Evolutionary conservation across 306 rosid species (phyloP).

Genomic region (Quercus wislizeni): DNA sequence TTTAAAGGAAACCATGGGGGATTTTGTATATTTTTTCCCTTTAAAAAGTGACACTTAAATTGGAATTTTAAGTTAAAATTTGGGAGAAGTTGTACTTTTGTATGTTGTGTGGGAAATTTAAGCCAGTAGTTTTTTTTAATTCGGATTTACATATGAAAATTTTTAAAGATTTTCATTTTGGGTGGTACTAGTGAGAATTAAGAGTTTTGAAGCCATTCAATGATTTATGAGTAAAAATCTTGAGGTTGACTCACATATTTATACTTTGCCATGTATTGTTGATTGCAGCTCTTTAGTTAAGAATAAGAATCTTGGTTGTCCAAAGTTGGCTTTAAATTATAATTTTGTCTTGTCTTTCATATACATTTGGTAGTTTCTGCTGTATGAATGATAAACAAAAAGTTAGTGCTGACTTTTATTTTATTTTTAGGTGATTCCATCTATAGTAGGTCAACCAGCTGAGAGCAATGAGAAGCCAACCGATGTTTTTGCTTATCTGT

Average conservation of each 20-base stretch:
- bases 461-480: conserved; percentile 32
- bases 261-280: background rate
- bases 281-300: background rate
- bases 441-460: conserved; percentile 26
- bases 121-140: background rate
- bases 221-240: background rate
- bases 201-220: background rate
- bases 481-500: conserved; percentile 56
- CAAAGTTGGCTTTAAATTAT: background rate
- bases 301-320: background rate
- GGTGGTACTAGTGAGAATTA: background rate
- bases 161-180: background rate
- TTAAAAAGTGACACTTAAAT: background rate
- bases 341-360: background rate
- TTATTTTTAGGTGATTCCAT: conserved; percentile 72
- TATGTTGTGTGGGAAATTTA: background rate
- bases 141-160: background rate
- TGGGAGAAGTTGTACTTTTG: background rate
- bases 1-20: too few relatives aligned
- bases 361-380: background rate
- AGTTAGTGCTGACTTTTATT: background rate
- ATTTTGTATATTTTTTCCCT: too few relatives aligned
- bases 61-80: background rate
- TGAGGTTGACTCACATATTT: background rate
- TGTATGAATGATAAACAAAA: background rate